Base-by-base conservation (phyloP, 345 rosid genomes). In the Raphanus sativus region DNA sequence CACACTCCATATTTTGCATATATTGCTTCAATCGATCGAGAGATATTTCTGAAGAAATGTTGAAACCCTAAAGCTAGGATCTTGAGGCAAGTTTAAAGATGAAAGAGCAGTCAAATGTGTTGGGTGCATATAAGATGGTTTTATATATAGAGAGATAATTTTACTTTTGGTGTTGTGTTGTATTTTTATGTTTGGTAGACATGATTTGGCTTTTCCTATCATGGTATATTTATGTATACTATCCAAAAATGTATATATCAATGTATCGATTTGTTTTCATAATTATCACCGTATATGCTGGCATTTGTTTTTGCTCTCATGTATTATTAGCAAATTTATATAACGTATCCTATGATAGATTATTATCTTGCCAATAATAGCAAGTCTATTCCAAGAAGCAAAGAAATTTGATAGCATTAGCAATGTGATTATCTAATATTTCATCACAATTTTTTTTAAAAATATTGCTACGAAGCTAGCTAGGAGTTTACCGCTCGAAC, bases 1-100 rank as follows among this genome's bases (percentile, higher is more conserved):
- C 82, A 69, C 29, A 54, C 61, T 79, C 82, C 82, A 79, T 77
- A 33, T 9, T 58, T 9, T 75, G 25, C 29, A 48, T 48, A 34
- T 17, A 10, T 54, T 54, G 16, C 21, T 21, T 16, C 16, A 28
- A n/a, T 48, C 13, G 62, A 33, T 1, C 0, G 63, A 25, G 42
- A 65, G 16, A 55, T n/a, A 11, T 59, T 32, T 38, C 50, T 40
- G 34, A 29, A 55, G 28, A 55, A 55, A 55, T 55, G 28, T 17
- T 17, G 28, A 55, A 55, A 73, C 77, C 81, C 77, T 60, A 72
- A 50, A 59, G 38, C 33, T 59, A 65, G 1, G 21, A 55, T 0
- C 52, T 70, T 77, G 71, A 38, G 16, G 45, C 33, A 65, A 26
- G 70, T 24, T 65, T 65, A 12, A 40, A 65, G 55, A 65, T 69